A percentile compares a stretch with the other conserved stretches of the same genome.
phyloP scores from a whole-genome alignment of 2,329 filamentous ascomycete species.

The Lanzia echinophila region DNA sequence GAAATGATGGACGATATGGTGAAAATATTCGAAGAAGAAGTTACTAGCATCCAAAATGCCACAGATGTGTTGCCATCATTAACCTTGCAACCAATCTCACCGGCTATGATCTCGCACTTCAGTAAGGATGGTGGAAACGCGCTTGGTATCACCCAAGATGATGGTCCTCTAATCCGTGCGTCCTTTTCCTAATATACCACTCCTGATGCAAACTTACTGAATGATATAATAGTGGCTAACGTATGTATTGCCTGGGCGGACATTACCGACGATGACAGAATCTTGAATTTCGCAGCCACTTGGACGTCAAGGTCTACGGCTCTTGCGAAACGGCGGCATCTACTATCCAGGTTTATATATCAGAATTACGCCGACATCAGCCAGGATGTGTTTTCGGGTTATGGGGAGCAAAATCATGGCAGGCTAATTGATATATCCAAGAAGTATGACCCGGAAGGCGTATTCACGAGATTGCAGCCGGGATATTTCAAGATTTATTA shows the following conservation, averaged over 20 bases:
- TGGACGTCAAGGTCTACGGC: not conserved
- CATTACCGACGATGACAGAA: conserved; percentile 30
- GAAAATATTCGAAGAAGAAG: conserved; percentile 17
- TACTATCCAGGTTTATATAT: not conserved
- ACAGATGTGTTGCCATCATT: conserved; percentile 14
- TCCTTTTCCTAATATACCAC: not conserved
- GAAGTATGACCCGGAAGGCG: not conserved
- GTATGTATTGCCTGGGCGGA: conserved; percentile 26
- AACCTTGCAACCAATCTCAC: conserved; percentile 19
- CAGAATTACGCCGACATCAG: conserved; percentile 7
- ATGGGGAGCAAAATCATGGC: not conserved
- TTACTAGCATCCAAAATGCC: conserved; percentile 8
- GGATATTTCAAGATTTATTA: not conserved
- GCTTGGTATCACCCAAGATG: conserved; percentile 16
- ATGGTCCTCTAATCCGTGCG: conserved; percentile 15
- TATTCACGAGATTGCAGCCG: not conserved
- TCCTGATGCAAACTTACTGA: not conserved
- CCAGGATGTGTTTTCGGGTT: conserved; percentile 2
- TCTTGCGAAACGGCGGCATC: not conserved
- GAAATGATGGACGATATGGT: conserved; percentile 13
- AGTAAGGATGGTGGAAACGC: conserved; percentile 20
- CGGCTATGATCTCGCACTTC: conserved; percentile 18
- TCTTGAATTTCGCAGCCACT: not conserved
- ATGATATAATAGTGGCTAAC: not conserved
- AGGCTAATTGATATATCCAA: not conserved